Evolutionary conservation across 768 basidiomycete species (phyloP).

Genomic region (Leccinellum albellum): DNA sequence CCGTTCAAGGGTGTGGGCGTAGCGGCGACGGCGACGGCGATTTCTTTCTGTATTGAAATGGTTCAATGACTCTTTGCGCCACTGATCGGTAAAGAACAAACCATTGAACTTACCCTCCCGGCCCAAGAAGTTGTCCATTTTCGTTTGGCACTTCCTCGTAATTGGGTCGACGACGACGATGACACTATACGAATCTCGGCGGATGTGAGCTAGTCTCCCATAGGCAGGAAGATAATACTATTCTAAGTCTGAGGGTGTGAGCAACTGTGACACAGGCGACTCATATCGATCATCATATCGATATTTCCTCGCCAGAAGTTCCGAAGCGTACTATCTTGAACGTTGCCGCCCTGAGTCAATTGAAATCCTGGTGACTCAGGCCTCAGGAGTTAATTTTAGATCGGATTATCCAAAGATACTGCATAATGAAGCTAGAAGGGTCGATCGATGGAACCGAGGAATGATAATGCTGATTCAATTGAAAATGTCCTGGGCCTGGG

Average conservation of each 20-base stretch:
- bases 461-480: background rate
- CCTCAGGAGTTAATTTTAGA: background rate
- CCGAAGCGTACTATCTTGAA: background rate
- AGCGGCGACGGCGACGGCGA: slow-evolving; percentile 1
- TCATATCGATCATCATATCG: background rate
- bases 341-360: background rate
- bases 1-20: background rate
- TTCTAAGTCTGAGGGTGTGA: background rate
- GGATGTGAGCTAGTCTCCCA: background rate
- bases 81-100: slow-evolving; percentile 3
- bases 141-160: background rate
- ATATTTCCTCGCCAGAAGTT: background rate
- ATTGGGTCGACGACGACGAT: slow-evolving; percentile 3
- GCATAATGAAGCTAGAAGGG: background rate
- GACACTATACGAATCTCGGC: background rate
- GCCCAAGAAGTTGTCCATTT: background rate
- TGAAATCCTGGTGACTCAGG: background rate
- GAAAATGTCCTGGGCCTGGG: background rate
- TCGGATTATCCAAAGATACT: background rate
- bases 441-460: background rate
- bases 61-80: slow-evolving; percentile 1
- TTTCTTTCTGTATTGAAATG: background rate
- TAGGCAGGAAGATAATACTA: background rate
- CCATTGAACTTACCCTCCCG: background rate
- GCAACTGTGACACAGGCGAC: background rate